Base-by-base conservation (phyloP, 768 basidiomycete species). In the Mycena rebaudengoi region DNA sequence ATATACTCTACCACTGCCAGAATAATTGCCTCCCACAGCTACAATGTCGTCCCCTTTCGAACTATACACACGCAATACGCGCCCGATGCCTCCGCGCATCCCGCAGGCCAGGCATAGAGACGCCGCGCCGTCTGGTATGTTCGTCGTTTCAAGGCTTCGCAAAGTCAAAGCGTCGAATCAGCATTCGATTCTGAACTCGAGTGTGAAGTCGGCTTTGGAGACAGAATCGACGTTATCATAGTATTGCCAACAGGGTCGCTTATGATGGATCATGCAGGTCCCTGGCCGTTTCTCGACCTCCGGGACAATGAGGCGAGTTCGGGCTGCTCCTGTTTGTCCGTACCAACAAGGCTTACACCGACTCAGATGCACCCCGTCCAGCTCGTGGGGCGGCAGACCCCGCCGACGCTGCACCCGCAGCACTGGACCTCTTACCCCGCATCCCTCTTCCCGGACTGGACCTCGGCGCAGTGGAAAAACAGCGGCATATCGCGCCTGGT, bases 401-500 rank as follows among this genome's bases (percentile, higher is more conserved):
- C n/a, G n/a, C n/a, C n/a, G n/a, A n/a, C n/a, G n/a, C n/a, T n/a
- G n/a, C n/a, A n/a, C n/a, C n/a, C n/a, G n/a, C n/a, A n/a, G n/a
- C n/a, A n/a, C n/a, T n/a, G n/a, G n/a, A 65, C n/a, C n/a, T 76
- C 65, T 77, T 76, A 76, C 73, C 66, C 86, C 87, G 0, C 82
- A 85, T 80, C 82, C 1, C 73, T 81, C 13, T 88, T 84, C 62
- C 83, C 83, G 12, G 88, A 87, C 61, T 87, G 87, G 87, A 86
- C 84, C 0, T 70, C 70, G 7, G 71, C 70, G 14, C 86, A 87
- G 64, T 80, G 81, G 57, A 66, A 66, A 52, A 77, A 76, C 33
- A 81, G 80, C 53, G 72, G 76, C 10, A 77, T 83, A 30, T 62
- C 69, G n/a, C 73, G 68, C 12, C 64, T 76, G 28, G 66, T 81